Conservation (phyloP, 495 filamentous ascomycete genomes). For the Podospora pseudoanserina region DNA sequence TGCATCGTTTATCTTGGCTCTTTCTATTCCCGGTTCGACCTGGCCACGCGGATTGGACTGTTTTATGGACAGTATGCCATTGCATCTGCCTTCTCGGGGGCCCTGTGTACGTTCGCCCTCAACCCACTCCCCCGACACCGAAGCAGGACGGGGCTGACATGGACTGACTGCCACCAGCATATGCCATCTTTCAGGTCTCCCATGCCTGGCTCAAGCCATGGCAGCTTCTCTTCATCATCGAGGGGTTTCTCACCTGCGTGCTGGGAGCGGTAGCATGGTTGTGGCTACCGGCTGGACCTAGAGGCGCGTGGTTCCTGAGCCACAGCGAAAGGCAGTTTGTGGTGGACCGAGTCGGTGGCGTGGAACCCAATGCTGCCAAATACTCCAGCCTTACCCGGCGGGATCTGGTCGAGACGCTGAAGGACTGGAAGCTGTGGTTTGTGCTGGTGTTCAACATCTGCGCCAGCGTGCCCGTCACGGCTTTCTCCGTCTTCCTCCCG, state of each 20-base stretch:
- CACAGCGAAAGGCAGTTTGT: slow-evolving; percentile 27
- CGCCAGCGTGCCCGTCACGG: slow-evolving; percentile 28
- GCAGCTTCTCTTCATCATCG: slow-evolving; percentile 55
- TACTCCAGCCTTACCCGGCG: slow-evolving; percentile 8
- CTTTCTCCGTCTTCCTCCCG: slow-evolving; percentile 34
- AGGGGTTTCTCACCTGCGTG: slow-evolving; percentile 45
- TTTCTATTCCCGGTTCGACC: slow-evolving; percentile 58
- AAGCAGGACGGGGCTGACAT: background rate
- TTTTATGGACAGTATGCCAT: slow-evolving; percentile 59
- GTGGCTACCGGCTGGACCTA: slow-evolving; percentile 49
- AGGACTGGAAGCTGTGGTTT: slow-evolving; percentile 27
- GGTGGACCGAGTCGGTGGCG: slow-evolving; percentile 35
- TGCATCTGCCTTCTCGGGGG: slow-evolving; percentile 52
- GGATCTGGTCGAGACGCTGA: slow-evolving; percentile 20
- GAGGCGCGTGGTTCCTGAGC: slow-evolving; percentile 29
- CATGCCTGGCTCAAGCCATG: slow-evolving; percentile 45
- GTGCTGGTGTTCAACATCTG: slow-evolving; percentile 25
- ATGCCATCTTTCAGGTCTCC: slow-evolving; percentile 52
- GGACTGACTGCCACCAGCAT: slow-evolving; percentile 46
- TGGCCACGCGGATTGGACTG: slow-evolving; percentile 54
- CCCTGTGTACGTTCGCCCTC: background rate
- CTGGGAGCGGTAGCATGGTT: slow-evolving; percentile 58
- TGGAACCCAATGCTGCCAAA: slow-evolving; percentile 25
- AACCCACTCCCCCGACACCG: background rate
- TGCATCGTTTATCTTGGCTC: slow-evolving; percentile 57